phyloP scores from a whole-genome alignment of 371 early-diverging fungal species.

The Rhizopus sp. region DNA sequence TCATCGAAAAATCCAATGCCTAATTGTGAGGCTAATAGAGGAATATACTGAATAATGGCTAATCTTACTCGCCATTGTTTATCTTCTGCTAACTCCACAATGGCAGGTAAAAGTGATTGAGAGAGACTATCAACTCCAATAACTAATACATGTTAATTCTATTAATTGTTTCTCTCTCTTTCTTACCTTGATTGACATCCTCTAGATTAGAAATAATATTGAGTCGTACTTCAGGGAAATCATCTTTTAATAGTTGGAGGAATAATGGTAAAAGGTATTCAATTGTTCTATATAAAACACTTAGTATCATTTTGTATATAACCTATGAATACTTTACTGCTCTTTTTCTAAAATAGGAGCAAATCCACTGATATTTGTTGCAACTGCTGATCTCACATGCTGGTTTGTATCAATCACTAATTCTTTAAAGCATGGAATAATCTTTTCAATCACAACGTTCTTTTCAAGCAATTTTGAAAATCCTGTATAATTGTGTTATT shows the following conservation, averaged over 20 bases:
- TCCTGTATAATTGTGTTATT: slow-evolving; percentile 8
- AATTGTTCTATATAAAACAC: slow-evolving; percentile 64
- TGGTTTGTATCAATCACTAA: slow-evolving; percentile 94
- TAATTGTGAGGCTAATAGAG: slow-evolving; percentile 93
- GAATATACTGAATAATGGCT: slow-evolving; percentile 98
- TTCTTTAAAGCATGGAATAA: slow-evolving; percentile 91
- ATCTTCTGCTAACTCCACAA: slow-evolving; percentile 97
- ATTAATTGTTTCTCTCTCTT: neutral
- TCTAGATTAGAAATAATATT: slow-evolving; percentile 98
- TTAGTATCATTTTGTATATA: neutral
- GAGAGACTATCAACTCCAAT: slow-evolving; percentile 97
- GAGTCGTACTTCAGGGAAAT: slow-evolving; percentile 94
- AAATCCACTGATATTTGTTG: slow-evolving; percentile 92
- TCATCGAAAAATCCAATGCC: slow-evolving; percentile 97
- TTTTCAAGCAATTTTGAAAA: slow-evolving; percentile 82
- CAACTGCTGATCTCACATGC: slow-evolving; percentile 95
- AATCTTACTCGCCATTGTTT: slow-evolving; percentile 98
- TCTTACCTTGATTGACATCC: slow-evolving; percentile 80
- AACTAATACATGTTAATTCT: slow-evolving; percentile 45
- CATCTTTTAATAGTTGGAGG: slow-evolving; percentile 94
- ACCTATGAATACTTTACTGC: slow-evolving; percentile 47
- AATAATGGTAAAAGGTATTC: slow-evolving; percentile 95
- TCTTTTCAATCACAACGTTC: slow-evolving; percentile 75
- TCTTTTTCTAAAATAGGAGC: slow-evolving; percentile 95
- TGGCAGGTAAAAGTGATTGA: slow-evolving; percentile 95